Base-by-base conservation (phyloP, 1,284 basidiomycete genomes). In the Neonothopanus nambi region DNA sequence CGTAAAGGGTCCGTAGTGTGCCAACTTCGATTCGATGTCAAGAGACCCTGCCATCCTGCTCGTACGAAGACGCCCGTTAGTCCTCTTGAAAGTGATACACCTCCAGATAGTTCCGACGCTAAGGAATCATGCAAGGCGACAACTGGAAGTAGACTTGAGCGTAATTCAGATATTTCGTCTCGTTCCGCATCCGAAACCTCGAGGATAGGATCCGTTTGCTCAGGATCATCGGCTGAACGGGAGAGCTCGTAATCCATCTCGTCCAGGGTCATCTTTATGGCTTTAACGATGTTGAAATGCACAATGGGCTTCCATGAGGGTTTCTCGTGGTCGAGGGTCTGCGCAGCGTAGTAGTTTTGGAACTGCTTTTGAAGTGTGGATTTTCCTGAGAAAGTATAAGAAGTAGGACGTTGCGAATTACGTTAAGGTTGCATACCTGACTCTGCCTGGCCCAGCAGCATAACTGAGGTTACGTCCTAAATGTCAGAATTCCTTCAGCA, bases 301-400 rank as follows among this genome's bases (percentile, higher is more conserved):
- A 91, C 87, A 48, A 90, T 83, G 2, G 87, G 85, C 23, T 81
- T 78, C 89, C 89, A 91, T 15, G 80, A 80, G 0, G 85, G 82
- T 18, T 85, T 82, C 68, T 88, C 85, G 52, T 73, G 68, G 55
- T 91, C 87, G 42, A 91, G 76, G 1, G 82, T 73, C 54, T 81
- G 76, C 6, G 85, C 84, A 2, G 87, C 82, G 62, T 91, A 89
- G 68, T 84, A 85, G 1, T 91, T 76, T 63, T 91, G 89, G 63
- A 91, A 89, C 67, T 91, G 87, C 61, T 89, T 90, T 63, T 87
- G 86, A 7, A 91, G 74, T 1, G 88, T 89, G 0, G 86, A 88
- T 67, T 90, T 91, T 47, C 88, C 88, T 77, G 52, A 12, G 23
- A 15, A 42, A 15, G 15, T n/a, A 11, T 44, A 41, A 40, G 41